A percentile compares a stretch with the other conserved stretches of the same genome.
Evolutionary conservation across 805 yeast species (phyloP).

Genomic region (Candida glaebosa): DNA sequence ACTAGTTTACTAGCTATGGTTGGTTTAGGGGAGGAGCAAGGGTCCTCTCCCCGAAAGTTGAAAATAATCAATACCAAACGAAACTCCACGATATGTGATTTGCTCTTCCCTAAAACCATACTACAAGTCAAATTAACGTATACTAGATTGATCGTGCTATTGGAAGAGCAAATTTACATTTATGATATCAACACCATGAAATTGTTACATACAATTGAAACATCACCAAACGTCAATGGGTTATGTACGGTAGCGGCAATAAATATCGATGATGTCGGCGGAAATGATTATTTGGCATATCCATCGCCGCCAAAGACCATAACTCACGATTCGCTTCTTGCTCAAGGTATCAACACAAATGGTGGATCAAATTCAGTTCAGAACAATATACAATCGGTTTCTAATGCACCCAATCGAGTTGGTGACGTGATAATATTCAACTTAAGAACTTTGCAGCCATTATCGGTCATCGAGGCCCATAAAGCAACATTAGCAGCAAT

Average conservation of each 20-base stretch:
- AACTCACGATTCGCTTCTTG: slow-evolving; percentile 40
- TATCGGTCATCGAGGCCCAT: slow-evolving; percentile 84
- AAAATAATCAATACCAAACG: slow-evolving; percentile 82
- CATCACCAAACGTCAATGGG: slow-evolving; percentile 46
- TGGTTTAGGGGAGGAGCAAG: slow-evolving; percentile 69
- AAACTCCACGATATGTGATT: slow-evolving; percentile 40
- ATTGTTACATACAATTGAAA: slow-evolving; percentile 42
- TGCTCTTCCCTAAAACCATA: slow-evolving; percentile 40
- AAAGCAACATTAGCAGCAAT: slow-evolving; percentile 69
- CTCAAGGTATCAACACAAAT: slow-evolving; percentile 37
- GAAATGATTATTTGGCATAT: slow-evolving; percentile 59
- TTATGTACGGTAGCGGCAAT: slow-evolving; percentile 52
- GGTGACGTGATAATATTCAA: slow-evolving; percentile 83
- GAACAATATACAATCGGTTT: slow-evolving; percentile 38
- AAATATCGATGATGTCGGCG: slow-evolving; percentile 26
- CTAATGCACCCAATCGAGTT: slow-evolving; percentile 42
- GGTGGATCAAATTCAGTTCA: slow-evolving; percentile 39
- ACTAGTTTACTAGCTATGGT: slow-evolving; percentile 85
- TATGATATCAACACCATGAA: slow-evolving; percentile 41
- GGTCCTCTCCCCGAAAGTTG: slow-evolving; percentile 74
- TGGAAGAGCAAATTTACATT: slow-evolving; percentile 43
- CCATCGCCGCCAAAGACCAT: slow-evolving; percentile 70
- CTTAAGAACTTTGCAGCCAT: slow-evolving; percentile 65
- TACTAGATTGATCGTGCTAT: slow-evolving; percentile 30
- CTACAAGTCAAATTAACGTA: slow-evolving; percentile 36